Evolutionary conservation across 2,329 filamentous ascomycete genomes (phyloP).

Genomic region (Arthrobotrys musiformis): DNA sequence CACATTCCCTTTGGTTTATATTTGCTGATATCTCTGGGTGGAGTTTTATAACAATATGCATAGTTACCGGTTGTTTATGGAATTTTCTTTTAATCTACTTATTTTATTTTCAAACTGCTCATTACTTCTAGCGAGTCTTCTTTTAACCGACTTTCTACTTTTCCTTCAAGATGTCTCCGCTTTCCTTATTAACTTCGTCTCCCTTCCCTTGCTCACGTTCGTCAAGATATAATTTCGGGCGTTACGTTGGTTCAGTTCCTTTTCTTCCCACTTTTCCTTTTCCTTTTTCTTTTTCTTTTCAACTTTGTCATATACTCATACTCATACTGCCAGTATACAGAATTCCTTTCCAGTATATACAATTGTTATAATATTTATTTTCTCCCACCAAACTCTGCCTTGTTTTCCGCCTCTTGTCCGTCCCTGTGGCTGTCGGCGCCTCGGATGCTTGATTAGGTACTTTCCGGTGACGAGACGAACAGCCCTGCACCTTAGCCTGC

Average conservation of each 20-base stretch:
- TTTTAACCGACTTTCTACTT: slow-evolving; percentile 4
- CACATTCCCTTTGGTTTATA: slow-evolving; percentile 9
- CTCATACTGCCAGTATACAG: slow-evolving; percentile 33
- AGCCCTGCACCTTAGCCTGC: too few relatives aligned
- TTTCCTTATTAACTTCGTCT: slow-evolving; percentile 18
- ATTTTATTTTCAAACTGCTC: slow-evolving; percentile 16
- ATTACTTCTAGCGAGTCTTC: slow-evolving; percentile 51
- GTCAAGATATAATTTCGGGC: slow-evolving; percentile 36
- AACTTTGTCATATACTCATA: slow-evolving; percentile 43
- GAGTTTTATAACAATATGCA: slow-evolving; percentile 54
- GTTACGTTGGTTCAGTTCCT: slow-evolving; percentile 17
- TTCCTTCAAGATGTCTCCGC: slow-evolving; percentile 2
- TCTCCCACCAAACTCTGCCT: neutral
- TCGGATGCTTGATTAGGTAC: neutral
- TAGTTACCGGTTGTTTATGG: slow-evolving; percentile 55
- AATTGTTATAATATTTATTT: slow-evolving; percentile 51
- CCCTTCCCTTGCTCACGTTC: slow-evolving; percentile 20
- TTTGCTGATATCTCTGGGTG: slow-evolving; percentile 50
- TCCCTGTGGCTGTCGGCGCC: neutral
- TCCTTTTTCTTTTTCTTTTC: slow-evolving; percentile 5
- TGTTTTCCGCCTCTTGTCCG: neutral
- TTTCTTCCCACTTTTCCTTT: slow-evolving; percentile 8
- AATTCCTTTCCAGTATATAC: slow-evolving; percentile 42
- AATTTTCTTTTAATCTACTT: slow-evolving; percentile 20
- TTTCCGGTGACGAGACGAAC: too few relatives aligned